Percentiles rank a stretch among this genome's conserved stretches.
Evolutionary conservation across 73 alveolate species (phyloP).

Genomic region (Durusdinium trenchii): DNA sequence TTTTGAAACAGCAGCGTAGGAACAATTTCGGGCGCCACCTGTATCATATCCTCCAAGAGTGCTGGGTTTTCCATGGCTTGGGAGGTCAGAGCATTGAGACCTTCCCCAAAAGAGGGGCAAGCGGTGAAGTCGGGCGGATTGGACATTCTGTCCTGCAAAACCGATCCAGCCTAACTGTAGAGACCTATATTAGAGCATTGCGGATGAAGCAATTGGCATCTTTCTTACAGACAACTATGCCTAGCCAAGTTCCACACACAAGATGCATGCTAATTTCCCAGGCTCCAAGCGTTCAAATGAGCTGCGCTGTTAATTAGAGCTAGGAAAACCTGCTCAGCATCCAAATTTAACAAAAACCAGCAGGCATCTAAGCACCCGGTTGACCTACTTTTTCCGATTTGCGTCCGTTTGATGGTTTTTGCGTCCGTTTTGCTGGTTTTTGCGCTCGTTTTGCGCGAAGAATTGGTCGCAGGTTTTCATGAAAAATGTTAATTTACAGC

Average conservation of each 20-base stretch:
- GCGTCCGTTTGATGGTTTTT: constrained; percentile 57
- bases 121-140: neutral
- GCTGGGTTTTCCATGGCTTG: neutral
- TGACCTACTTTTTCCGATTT: constrained; percentile 35
- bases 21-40: neutral
- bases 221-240: too few species aligned
- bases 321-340: neutral
- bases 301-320: too few species aligned
- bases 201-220: too few species aligned
- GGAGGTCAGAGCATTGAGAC: neutral
- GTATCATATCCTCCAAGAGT: neutral
- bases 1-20: neutral
- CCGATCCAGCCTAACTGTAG: too few species aligned
- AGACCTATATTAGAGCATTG: too few species aligned
- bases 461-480: neutral
- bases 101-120: constrained; percentile 28
- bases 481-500: neutral
- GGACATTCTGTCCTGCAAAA: too few species aligned
- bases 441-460: constrained; percentile 39
- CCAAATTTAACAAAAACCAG: neutral
- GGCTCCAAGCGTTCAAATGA: too few species aligned
- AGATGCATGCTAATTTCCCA: too few species aligned
- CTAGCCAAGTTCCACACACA: too few species aligned
- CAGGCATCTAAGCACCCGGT: neutral
- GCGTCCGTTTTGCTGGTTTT: constrained; percentile 46